Evolutionary conservation across 164 flowering plant genomes (phyloP).

Genomic region (Vitis rotundifolia): DNA sequence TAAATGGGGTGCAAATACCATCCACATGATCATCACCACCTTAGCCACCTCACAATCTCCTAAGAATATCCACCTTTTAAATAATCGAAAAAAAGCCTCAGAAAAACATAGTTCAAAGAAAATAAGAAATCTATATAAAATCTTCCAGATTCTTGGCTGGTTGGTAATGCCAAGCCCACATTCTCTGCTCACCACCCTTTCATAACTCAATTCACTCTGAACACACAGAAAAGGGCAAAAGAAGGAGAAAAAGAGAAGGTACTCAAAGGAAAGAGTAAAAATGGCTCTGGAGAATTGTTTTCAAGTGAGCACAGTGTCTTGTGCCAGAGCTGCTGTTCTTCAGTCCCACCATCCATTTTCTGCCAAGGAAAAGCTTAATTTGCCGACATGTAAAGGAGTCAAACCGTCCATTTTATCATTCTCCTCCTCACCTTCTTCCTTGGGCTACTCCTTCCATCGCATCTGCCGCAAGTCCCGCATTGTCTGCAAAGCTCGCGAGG

Average conservation of each 20-base stretch:
- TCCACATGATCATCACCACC: constrained; percentile 21
- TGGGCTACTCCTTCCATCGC: constrained; percentile 10
- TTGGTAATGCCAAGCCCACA: too few species aligned
- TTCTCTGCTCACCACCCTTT: too few species aligned
- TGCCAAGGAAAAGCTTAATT: constrained; percentile 29
- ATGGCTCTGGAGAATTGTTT: constrained; percentile 50
- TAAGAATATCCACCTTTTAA: constrained; percentile 18
- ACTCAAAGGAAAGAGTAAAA: neutral
- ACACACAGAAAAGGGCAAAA: neutral
- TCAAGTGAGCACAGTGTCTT: constrained; percentile 41
- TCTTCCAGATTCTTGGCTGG: neutral
- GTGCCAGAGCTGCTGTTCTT: constrained; percentile 27
- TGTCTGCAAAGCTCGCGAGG: constrained; percentile 58
- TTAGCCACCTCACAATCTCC: constrained; percentile 21
- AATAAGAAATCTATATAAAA: neutral
- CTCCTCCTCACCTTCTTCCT: constrained; percentile 20
- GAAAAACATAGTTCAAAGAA: too few species aligned
- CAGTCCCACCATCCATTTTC: constrained; percentile 25
- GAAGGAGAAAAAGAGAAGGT: neutral
- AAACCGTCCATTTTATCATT: constrained; percentile 17
- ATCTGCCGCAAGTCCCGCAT: constrained; percentile 22
- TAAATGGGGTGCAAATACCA: constrained; percentile 3
- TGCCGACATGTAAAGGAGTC: constrained; percentile 33
- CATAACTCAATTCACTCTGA: too few species aligned
- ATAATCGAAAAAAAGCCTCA: too few species aligned